These are phyloP conservation scores for Alternaria sp. DNA, from an alignment of 2,329 filamentous ascomycete genomes.

Conservation along the genomic window DNA sequence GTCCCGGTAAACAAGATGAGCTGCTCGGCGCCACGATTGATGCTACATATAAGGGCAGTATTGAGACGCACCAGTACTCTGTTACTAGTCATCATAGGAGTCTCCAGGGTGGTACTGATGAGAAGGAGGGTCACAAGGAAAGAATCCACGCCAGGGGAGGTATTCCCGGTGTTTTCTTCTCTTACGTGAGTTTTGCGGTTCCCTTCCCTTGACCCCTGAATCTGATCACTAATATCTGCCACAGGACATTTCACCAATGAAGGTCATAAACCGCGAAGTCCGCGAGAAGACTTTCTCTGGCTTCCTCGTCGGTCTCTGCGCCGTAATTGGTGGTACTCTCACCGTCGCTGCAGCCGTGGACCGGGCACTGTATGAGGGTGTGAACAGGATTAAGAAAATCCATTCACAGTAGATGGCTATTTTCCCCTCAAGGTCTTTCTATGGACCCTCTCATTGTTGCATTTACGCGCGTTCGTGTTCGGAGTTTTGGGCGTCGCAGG, in stretches of 20 bases:
- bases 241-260: conserved; percentile 98
- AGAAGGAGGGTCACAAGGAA: conserved; percentile 89
- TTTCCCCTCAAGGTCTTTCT: not conserved
- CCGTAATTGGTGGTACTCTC: conserved; percentile 91
- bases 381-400: conserved; percentile 85
- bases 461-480: conserved; percentile 12
- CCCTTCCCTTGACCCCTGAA: not conserved
- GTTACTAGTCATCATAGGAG: conserved; percentile 97
- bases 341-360: conserved; percentile 96
- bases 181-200: conserved; percentile 74
- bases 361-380: conserved; percentile 89
- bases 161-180: conserved; percentile 98
- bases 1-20: conserved; percentile 58
- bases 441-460: conserved; percentile 1
- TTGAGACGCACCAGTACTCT: conserved; percentile 98
- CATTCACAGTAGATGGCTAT: conserved; percentile 62
- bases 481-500: conserved; percentile 14
- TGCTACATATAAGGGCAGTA: conserved; percentile 76
- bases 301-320: conserved; percentile 93
- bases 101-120: conserved; percentile 82
- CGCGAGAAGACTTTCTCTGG: conserved; percentile 88
- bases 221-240: conserved; percentile 18
- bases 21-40: conserved; percentile 55
- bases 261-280: conserved; percentile 96
- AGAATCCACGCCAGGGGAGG: conserved; percentile 87